These are phyloP conservation scores for Pleurotus cornucopiae DNA, from an alignment of 768 basidiomycete genomes.

Conservation along the genomic window DNA sequence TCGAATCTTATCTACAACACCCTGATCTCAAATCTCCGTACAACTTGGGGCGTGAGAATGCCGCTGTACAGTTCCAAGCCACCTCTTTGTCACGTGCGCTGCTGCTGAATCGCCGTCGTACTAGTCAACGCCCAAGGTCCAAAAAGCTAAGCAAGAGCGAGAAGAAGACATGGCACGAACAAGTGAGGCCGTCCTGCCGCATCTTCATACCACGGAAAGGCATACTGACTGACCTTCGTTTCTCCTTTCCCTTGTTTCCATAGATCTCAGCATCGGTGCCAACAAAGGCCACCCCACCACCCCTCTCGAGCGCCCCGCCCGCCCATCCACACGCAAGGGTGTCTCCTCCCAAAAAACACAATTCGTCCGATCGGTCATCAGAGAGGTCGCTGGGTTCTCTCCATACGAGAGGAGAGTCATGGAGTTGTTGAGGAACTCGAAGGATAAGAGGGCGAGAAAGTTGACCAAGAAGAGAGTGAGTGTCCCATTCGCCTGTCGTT, in stretches of 20 bases:
- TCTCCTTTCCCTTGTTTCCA: not conserved
- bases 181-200: slow-evolving; percentile 44
- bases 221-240: not conserved
- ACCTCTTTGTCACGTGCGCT: slow-evolving; percentile 17
- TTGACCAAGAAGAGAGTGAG: slow-evolving; percentile 96
- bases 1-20: not conserved
- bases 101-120: not conserved
- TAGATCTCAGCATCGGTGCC: slow-evolving; percentile 81
- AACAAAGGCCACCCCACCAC: slow-evolving; percentile 92
- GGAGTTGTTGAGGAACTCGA: slow-evolving; percentile 97
- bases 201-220: not conserved
- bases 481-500: slow-evolving; percentile 26
- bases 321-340: slow-evolving; percentile 93
- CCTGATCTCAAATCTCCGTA: not conserved
- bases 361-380: slow-evolving; percentile 89
- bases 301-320: slow-evolving; percentile 64
- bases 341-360: slow-evolving; percentile 84
- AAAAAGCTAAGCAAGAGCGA: slow-evolving; percentile 2
- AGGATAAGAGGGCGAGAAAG: slow-evolving; percentile 99
- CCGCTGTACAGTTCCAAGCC: slow-evolving; percentile 63
- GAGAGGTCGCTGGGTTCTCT: slow-evolving; percentile 97
- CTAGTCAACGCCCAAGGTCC: not conserved
- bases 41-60: slow-evolving; percentile 10
- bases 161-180: slow-evolving; percentile 65
- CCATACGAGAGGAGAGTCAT: slow-evolving; percentile 97